A percentile compares a stretch with the other conserved stretches of the same genome.
Conservation (phyloP, 192 early-diverging fungal species). For the Linnemannia hyalina region DNA sequence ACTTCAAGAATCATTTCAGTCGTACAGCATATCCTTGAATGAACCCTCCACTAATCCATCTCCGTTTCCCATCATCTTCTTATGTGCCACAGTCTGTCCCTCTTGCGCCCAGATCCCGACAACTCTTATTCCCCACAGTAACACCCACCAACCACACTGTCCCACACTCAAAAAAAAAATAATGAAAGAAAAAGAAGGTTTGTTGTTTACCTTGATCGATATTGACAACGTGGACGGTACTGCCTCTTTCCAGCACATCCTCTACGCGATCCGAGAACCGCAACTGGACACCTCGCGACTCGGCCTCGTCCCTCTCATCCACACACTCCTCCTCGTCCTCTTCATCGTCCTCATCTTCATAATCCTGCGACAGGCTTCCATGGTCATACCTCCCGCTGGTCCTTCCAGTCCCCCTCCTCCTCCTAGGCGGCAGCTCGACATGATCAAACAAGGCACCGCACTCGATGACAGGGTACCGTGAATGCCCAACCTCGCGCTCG, state of each 20-base stretch:
- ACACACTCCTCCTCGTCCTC: conserved; percentile 13
- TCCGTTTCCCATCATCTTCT: too few relatives aligned
- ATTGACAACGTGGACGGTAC: conserved; percentile 67
- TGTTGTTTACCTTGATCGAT: conserved; percentile 56
- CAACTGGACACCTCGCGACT: conserved; percentile 57
- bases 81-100: background rate
- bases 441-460: conserved; percentile 64
- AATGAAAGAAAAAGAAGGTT: background rate
- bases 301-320: conserved; percentile 33
- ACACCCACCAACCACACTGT: background rate
- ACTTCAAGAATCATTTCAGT: too few relatives aligned
- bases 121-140: background rate
- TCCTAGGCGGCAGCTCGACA: conserved; percentile 13
- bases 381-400: background rate
- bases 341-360: background rate
- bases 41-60: too few relatives aligned
- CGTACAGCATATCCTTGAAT: too few relatives aligned
- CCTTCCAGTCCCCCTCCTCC: background rate
- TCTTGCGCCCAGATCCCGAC: background rate
- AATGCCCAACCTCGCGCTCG: conserved; percentile 42
- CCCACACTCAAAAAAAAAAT: background rate
- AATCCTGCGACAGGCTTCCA: background rate
- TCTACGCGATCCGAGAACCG: conserved; percentile 64
- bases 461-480: conserved; percentile 45
- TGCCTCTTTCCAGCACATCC: conserved; percentile 66